Base-by-base conservation (phyloP, 1,139 yeast genomes). In the Kodamaea arcana region DNA sequence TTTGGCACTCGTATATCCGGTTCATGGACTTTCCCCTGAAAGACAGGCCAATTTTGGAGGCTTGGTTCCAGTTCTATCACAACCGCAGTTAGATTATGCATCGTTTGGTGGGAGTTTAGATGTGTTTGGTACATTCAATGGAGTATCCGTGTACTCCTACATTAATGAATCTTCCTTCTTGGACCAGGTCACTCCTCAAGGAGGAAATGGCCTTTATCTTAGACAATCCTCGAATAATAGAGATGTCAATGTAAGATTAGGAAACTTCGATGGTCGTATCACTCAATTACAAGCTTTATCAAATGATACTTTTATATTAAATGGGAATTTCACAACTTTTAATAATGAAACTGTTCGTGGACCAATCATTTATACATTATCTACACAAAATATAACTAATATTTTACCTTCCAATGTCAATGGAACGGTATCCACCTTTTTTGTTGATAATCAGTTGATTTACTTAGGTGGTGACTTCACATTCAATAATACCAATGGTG, bases 381-480 rank as follows among this genome's bases (percentile, higher is more conserved):
- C 79, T 7, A 62, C 69, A 21, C 62, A 72, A 10, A 53, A 60
- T 3, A 58, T 75, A 30, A 50, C 63, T 12, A 52, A 65, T 3
- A 58, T 83, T 15, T 52, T 66, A 35, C 42, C 39, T 43, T 45
- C 42, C 48, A 48, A 43, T 57, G 69, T 41, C 42, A 46, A 60
- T 26, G 94, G 94, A 1, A 49, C 65, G 0, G 76, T 83, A 4
- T 61, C 59, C 15, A 62, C 85, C 0, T 65, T 80, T 1, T 71
- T 65, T 48, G 48, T 63, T 2, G 75, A 72, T 40, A 58, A 62
- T 22, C 62, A 72, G 13, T 45, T 74, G 17, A 69, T 88, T 0
- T 88, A 85, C 51, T 71, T 86, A 34, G 98, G 97, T 9, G 98
- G 98, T 18, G 68, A 76, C 41, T 78, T 92, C 48, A 57, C 69